Conservation (phyloP, 441 rosid species). For the Gossypium aridum region DNA sequence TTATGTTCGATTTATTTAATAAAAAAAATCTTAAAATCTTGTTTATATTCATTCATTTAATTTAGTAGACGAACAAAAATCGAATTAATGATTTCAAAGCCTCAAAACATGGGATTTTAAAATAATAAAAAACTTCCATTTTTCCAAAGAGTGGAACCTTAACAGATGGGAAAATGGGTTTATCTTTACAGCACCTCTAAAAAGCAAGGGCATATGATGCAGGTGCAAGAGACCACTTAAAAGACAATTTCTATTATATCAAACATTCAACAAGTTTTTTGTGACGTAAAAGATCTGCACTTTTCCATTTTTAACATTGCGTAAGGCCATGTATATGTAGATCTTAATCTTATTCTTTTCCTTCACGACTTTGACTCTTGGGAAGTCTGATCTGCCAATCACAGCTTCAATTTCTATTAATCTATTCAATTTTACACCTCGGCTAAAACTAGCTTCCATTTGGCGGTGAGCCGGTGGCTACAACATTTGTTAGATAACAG, state of each 20-base stretch:
- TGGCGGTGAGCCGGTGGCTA: background rate
- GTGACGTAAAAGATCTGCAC: background rate
- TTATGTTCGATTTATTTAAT: too few relatives aligned
- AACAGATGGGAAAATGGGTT: background rate
- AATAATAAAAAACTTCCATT: background rate
- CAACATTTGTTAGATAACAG: background rate
- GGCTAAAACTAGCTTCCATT: background rate
- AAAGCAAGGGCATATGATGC: background rate
- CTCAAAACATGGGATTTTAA: background rate
- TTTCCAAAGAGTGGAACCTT: background rate
- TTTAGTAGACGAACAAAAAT: too few relatives aligned
- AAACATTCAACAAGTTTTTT: background rate
- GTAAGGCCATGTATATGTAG: background rate
- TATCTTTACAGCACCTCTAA: background rate
- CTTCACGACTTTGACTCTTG: conserved; percentile 22
- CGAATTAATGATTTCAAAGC: too few relatives aligned
- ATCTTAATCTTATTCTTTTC: conserved; percentile 6
- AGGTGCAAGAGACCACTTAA: background rate
- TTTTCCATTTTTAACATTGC: background rate
- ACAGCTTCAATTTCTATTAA: background rate
- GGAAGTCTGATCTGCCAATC: background rate
- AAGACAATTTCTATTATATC: background rate
- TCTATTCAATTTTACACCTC: background rate
- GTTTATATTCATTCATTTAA: too few relatives aligned
- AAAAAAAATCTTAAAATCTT: too few relatives aligned